phyloP scores from a whole-genome alignment of 208 protist species.

The Acanthamoeba triangularis region DNA sequence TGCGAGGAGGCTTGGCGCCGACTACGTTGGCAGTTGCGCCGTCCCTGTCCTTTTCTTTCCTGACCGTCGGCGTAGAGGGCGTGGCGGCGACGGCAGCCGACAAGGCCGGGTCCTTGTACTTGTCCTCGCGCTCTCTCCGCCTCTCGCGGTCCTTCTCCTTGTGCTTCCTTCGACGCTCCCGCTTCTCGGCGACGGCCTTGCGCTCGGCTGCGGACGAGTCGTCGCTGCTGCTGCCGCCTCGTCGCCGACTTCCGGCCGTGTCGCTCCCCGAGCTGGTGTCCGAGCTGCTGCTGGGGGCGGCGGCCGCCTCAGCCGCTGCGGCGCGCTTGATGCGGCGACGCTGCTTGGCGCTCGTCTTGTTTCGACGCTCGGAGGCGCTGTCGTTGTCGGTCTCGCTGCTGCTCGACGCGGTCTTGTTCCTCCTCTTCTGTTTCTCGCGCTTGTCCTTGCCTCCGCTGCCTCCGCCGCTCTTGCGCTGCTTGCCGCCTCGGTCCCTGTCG shows the following conservation, averaged over 20 bases:
- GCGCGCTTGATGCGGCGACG: neutral
- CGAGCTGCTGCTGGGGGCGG: neutral
- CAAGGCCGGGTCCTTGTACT: neutral
- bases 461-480: neutral
- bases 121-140: neutral
- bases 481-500: neutral
- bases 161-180: neutral
- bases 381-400: neutral
- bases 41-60: neutral
- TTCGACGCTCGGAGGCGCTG: neutral
- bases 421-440: neutral
- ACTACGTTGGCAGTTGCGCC: too few relatives aligned
- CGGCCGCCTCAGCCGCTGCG: neutral
- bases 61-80: neutral
- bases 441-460: neutral
- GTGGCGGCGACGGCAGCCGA: neutral
- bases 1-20: neutral
- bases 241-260: neutral
- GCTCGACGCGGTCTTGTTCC: neutral
- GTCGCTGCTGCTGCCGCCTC: neutral
- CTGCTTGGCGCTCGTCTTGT: neutral
- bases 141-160: constrained; percentile 14
- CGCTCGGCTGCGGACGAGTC: neutral
- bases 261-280: neutral
- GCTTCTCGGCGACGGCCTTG: neutral